Base-by-base conservation (phyloP, 73 alveolate species). In the Stentor roeselii region DNA sequence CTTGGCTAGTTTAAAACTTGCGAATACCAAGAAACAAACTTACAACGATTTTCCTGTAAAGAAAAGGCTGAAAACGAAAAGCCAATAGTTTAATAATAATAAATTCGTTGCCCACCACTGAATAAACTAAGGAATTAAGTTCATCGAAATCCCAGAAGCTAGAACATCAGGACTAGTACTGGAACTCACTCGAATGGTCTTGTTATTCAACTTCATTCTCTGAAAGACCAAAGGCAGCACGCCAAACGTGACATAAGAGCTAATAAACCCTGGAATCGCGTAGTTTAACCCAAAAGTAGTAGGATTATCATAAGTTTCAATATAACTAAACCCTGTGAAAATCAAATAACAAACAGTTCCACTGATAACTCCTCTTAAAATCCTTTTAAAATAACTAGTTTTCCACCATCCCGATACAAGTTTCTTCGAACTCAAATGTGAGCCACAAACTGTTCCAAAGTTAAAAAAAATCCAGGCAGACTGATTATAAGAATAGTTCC, bases 1-100 rank as follows among this genome's bases (percentile, higher is more conserved):
- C 80, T 67, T 67, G 37, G 80, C 80, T 30, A 67, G 80, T 67
- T 36, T 27, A 67, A 67, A 67, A 67, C 34, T 67, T 27, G 80
- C 80, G 14, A 21, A 21, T 21, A 67, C 80, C 34, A 67, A 67
- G 2, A 67, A 67, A 2, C 80, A 67, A 67, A 67, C 67, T 50
- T 50, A 50, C 21, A 11, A 6, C 21, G 67, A 50, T 11, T 50
- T 50, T 50, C 67, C 67, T 11, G 21, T 21, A 50, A 21, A 11
- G 6, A 50, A 50, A 50, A 50, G 67, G 67, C 67, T 50, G 67
- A 50, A 50, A 50, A 50, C 67, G 21, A 50, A 50, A 50, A 50
- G 21, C 67, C 6, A 50, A 50, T 50, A 50, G 21, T 50, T 50
- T 50, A n/a, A n/a, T n/a, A n/a, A n/a, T n/a, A n/a, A n/a, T n/a